phyloP scores from a whole-genome alignment of 139 green algal genomes.

The Yamagishiella unicocca region DNA sequence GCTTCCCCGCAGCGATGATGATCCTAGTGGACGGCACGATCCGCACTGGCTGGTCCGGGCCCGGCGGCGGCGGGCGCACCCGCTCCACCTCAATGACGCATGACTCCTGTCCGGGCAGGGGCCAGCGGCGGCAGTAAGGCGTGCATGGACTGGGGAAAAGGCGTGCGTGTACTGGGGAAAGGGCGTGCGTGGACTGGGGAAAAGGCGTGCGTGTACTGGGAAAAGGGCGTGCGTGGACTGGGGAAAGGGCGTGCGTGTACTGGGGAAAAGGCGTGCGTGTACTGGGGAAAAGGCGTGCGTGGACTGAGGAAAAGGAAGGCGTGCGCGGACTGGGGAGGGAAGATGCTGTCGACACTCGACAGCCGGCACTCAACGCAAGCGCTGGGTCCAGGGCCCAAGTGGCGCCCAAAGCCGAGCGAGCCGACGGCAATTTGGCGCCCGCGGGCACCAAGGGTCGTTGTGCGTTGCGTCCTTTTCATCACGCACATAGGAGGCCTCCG shows the following conservation, averaged over 20 bases:
- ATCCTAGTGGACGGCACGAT: slow-evolving; percentile 40
- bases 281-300: background rate
- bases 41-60: background rate
- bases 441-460: too few relatives aligned
- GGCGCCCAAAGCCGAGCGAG: too few relatives aligned
- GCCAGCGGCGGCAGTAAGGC: background rate
- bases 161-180: background rate
- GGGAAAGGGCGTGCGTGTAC: background rate
- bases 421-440: too few relatives aligned
- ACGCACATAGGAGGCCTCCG: too few relatives aligned
- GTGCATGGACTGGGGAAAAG: background rate
- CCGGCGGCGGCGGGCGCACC: background rate
- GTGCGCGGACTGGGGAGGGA: background rate
- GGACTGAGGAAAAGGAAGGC: background rate
- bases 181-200: background rate
- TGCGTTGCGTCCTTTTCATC: too few relatives aligned
- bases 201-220: background rate
- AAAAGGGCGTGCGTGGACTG: background rate
- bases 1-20: background rate
- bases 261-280: background rate
- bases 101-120: background rate
- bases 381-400: too few relatives aligned
- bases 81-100: background rate
- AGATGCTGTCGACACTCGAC: background rate
- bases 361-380: too few relatives aligned